Conservation (phyloP, 2,329 filamentous ascomycete species). For the Aspergillus sp. region DNA sequence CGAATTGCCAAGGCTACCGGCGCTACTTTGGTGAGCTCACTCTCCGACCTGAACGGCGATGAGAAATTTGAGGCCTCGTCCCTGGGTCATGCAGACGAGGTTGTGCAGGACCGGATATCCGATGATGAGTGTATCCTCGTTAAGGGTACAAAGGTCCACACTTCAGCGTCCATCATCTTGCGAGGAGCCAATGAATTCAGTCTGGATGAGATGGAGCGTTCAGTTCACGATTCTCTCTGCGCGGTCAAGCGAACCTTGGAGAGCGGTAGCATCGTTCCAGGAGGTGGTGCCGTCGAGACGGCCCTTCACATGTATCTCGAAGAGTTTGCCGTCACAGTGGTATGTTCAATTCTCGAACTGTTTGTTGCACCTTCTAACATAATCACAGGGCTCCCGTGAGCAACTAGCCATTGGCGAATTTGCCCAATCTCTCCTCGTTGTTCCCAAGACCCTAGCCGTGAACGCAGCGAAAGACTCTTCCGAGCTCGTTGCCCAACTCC, state of each 20-base stretch:
- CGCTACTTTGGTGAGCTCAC: constrained; percentile 84
- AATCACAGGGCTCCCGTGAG: constrained; percentile 73
- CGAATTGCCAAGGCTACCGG: constrained; percentile 95
- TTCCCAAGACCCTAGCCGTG: constrained; percentile 93
- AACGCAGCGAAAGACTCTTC: constrained; percentile 97
- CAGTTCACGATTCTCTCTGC: constrained; percentile 92
- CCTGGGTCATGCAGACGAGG: constrained; percentile 89
- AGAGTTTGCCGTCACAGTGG: constrained; percentile 96
- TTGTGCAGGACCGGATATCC: constrained; percentile 96
- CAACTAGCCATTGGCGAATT: constrained; percentile 98
- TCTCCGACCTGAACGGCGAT: constrained; percentile 96
- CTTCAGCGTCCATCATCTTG: constrained; percentile 92
- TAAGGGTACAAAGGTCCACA: constrained; percentile 92
- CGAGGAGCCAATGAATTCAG: constrained; percentile 95
- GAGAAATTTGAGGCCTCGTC: constrained; percentile 92
- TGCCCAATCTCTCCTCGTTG: constrained; percentile 86
- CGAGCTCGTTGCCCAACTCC: constrained; percentile 91
- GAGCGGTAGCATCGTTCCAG: constrained; percentile 93
- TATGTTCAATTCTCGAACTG: constrained; percentile 39
- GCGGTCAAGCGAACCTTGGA: constrained; percentile 97
- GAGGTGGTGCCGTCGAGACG: constrained; percentile 96
- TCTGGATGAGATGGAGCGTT: constrained; percentile 98
- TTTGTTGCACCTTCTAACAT: neutral
- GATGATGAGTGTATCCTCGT: constrained; percentile 98
- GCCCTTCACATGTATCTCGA: constrained; percentile 98